Conservation (phyloP, 2,329 filamentous ascomycete genomes). For the Colletotrichum sp. region DNA sequence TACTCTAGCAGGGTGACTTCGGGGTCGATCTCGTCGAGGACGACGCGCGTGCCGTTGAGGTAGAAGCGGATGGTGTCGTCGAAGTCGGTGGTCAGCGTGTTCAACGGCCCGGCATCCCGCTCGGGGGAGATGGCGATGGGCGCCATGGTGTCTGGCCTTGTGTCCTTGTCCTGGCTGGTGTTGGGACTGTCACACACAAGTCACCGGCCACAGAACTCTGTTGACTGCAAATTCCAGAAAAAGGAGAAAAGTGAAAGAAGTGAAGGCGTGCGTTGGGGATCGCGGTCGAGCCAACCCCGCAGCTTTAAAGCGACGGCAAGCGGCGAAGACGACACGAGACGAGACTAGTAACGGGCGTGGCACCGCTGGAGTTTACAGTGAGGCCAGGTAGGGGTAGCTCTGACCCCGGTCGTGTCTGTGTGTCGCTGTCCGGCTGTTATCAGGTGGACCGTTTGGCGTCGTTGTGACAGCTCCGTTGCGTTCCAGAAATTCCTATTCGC, state of each 20-base stretch:
- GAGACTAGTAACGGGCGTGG: not conserved
- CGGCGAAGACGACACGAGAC: conserved; percentile 8
- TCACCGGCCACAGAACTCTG: not conserved
- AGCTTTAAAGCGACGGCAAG: not conserved
- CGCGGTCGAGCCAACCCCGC: conserved; percentile 1
- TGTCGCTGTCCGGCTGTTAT: not conserved
- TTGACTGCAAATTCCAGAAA: rapidly evolving
- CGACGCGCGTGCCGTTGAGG: conserved; percentile 90
- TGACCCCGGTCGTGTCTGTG: not conserved
- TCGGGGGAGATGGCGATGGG: conserved; percentile 60
- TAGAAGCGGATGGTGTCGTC: conserved; percentile 92
- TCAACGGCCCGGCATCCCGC: conserved; percentile 36
- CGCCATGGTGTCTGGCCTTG: conserved; percentile 47
- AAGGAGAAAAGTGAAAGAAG: not conserved
- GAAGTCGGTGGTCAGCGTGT: conserved; percentile 74
- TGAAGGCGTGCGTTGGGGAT: not conserved
- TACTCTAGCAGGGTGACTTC: conserved; percentile 94
- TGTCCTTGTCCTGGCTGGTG: too few species aligned
- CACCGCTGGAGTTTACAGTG: not conserved
- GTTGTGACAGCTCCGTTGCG: not conserved
- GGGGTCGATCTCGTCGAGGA: conserved; percentile 85
- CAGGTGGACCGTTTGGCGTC: not conserved
- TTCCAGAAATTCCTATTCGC: not conserved
- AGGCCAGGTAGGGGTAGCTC: not conserved
- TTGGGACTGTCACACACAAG: not conserved